Base-by-base conservation (phyloP, 2,329 filamentous ascomycete genomes). In the Trichoderma sp. region DNA sequence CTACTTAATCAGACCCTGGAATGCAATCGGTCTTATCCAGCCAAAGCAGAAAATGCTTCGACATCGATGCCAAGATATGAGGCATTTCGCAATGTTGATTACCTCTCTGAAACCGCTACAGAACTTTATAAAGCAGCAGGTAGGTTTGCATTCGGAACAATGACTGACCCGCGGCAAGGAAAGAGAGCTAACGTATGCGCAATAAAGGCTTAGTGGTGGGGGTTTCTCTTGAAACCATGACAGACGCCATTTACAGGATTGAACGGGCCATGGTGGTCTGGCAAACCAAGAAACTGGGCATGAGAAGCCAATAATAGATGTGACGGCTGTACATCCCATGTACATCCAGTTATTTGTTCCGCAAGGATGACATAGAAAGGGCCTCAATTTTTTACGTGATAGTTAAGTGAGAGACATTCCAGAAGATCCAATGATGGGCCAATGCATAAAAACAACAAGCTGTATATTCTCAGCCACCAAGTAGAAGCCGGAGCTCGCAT, bases 231-330 rank as follows among this genome's bases (percentile, higher is more conserved):
- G 73, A 77, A 6, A 75, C 76, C 35, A 70, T 77, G 17, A 73
- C 79, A 3, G 72, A 75, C 29, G 78, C 78, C 29, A 76, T 81
- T 8, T 80, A 80, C 69, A 79, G 77, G 75, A 69, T 80, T 35
- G 80, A 81, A 64, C 74, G 75, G 19, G 72, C 72, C 10, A 74
- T 81, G n/a, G 67, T 76, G 1, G 64, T 67, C 22, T 80, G 78
- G 79, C 79, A 80, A 58, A 73, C 66, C 34, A 69, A 65, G 15
- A 58, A 39, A 32, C 13, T 48, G n/a, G 6, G 15, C 32, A 59
- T 17, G 29, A 45, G 10, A 52, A 42, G 53, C 22, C 32, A 52
- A 10, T n/a, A 42, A 10, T 39, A 13, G 32, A 15, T 27, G 22
- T 32, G 10, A 27, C 48, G 10, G 15, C 13, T 52, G 17, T 9